Percentiles rank a stretch among this genome's conserved stretches.
phyloP scores from a whole-genome alignment of 345 rosid genomes.

The Microcos paniculata region DNA sequence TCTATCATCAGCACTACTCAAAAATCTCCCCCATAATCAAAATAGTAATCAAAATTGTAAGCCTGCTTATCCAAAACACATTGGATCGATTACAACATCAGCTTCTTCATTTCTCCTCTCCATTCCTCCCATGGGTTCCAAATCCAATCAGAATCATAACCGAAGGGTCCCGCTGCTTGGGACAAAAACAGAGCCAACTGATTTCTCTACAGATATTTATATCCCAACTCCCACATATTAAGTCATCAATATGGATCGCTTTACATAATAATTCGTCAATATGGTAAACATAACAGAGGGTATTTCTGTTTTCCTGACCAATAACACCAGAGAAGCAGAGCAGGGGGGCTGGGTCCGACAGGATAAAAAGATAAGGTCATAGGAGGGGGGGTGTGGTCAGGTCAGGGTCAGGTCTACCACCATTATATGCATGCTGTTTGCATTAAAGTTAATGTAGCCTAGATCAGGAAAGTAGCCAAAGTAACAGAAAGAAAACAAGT shows the following conservation, averaged over 20 bases:
- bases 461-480: neutral
- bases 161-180: conserved; percentile 7
- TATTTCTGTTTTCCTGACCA: neutral
- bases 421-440: too few species aligned
- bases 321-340: neutral
- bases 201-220: neutral
- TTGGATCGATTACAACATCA: neutral
- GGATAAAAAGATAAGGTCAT: conserved; percentile 38
- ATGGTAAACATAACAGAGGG: neutral
- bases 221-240: too few species aligned
- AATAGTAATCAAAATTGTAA: too few species aligned
- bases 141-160: too few species aligned
- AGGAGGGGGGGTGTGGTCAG: neutral
- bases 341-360: conserved; percentile 19
- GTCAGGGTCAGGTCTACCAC: neutral
- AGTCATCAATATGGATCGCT: neutral
- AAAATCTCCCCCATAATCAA: too few species aligned
- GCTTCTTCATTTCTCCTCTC: too few species aligned
- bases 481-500: neutral
- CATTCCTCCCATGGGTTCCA: neutral
- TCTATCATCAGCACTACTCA: too few species aligned
- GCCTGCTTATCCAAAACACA: conserved; percentile 18
- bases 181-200: conserved; percentile 7
- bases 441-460: too few species aligned
- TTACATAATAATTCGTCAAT: neutral